Base-by-base conservation (phyloP, 192 early-diverging fungal genomes). In the Spizellomyces punctatus region DNA sequence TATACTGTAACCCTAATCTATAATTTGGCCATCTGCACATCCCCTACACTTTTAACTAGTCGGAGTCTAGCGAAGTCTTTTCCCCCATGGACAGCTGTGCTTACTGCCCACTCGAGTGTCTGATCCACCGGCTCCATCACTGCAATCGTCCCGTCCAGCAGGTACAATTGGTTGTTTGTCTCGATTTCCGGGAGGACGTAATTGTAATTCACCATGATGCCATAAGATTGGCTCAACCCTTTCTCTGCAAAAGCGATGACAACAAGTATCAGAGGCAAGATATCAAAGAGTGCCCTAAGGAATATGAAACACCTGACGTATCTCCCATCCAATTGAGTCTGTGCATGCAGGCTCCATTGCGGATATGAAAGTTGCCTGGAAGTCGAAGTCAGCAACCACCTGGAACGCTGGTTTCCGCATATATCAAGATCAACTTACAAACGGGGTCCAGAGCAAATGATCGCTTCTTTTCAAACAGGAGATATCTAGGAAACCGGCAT, bases 161-260 rank as follows among this genome's bases (percentile, higher is more conserved):
- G 58, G 63, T 85, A 85, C 27, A 52, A 36, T 74, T 92, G 82
- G 68, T 94, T 94, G 83, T 98, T 96, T 58, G 79, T 77, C 76
- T 95, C 94, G 63, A 96, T 82, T 19, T 84, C 79, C 45, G 86
- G 81, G 47, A 92, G 68, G 9, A 90, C 76, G 74, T 98, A 98
- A 64, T 92, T 86, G 76, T 96, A 98, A 77, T 98, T 97, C 55
- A 93, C 86, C 96, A 98, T 98, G 55, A 98, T 89, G 4, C 94
- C 94, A 68, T 91, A 92, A 12, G 94, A 95, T 69, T 96, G 90
- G 8, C 85, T 72, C 60, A 96, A 77, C 5, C 96, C 95, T 73
- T 87, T 89, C 8, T 84, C 87, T 83, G 58, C 10, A 10, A 63
- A 5, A 47, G 6, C 16, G 6, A 54, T 3, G 27, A 36, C 27